phyloP scores from a whole-genome alignment of 495 filamentous ascomycete species.

The Penicillium soppii region DNA sequence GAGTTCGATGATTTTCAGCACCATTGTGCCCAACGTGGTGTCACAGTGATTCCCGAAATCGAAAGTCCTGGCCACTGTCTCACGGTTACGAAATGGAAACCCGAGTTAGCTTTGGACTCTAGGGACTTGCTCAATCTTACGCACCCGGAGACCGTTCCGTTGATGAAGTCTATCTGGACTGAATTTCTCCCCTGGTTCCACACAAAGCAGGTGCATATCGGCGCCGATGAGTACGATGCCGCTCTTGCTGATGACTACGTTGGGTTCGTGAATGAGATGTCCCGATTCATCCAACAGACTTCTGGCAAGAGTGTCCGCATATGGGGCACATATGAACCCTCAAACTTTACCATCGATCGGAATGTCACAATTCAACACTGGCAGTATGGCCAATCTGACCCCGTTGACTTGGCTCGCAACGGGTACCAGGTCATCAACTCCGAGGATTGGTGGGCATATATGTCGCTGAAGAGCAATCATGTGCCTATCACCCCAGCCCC shows the following conservation, averaged over 20 bases:
- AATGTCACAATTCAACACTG: constrained; percentile 55
- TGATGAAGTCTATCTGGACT: constrained; percentile 52
- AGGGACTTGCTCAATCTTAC: constrained; percentile 54
- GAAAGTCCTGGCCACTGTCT: constrained; percentile 55
- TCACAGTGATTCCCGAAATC: constrained; percentile 56
- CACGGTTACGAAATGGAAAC: constrained; percentile 57
- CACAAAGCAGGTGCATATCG: constrained; percentile 56
- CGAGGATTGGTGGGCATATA: constrained; percentile 58
- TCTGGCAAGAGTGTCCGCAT: constrained; percentile 50
- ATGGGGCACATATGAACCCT: constrained; percentile 55
- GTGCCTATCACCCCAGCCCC: constrained; percentile 51
- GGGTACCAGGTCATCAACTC: constrained; percentile 53
- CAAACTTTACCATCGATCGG: constrained; percentile 34
- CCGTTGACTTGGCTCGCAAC: constrained; percentile 35
- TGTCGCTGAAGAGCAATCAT: constrained; percentile 55
- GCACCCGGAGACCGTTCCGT: constrained; percentile 53
- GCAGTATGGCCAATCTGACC: constrained; percentile 58
- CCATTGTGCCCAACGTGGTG: constrained; percentile 51
- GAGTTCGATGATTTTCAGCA: constrained; percentile 51
- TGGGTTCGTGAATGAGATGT: constrained; percentile 53
- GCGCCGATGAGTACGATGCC: constrained; percentile 56
- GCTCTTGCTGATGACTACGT: constrained; percentile 53
- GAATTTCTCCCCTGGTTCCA: constrained; percentile 59
- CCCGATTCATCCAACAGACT: constrained; percentile 39
- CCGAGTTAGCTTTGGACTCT: constrained; percentile 49